These are phyloP conservation scores for Curvularia sp. DNA, from an alignment of 2,329 filamentous ascomycete genomes.

Conservation along the genomic window DNA sequence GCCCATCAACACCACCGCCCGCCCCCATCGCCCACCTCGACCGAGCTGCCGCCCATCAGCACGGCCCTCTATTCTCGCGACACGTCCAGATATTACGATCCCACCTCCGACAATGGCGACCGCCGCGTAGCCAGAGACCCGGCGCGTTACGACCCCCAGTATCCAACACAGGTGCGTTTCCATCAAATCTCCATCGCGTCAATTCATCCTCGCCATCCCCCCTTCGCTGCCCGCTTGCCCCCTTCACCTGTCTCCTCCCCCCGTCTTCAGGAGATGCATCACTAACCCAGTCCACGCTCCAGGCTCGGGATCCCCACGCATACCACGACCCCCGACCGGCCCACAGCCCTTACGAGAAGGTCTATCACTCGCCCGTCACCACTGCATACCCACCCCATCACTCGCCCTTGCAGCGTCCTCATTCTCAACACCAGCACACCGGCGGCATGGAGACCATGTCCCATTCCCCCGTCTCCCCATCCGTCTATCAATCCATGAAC, in stretches of 20 bases:
- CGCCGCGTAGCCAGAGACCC: conserved; percentile 39
- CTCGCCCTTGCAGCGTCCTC: conserved; percentile 49
- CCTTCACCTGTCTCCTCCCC: neutral
- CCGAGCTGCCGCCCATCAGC: conserved; percentile 51
- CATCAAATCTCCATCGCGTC: conserved; percentile 9
- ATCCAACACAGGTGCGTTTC: conserved; percentile 41
- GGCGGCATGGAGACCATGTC: conserved; percentile 47
- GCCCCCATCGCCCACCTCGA: conserved; percentile 42
- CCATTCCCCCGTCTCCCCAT: conserved; percentile 50
- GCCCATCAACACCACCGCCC: conserved; percentile 29
- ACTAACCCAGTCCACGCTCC: conserved; percentile 32
- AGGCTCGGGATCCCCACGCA: conserved; percentile 46
- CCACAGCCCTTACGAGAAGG: conserved; percentile 46
- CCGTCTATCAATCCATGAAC: conserved; percentile 42
- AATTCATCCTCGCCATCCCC: conserved; percentile 2
- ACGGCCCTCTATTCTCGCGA: conserved; percentile 51
- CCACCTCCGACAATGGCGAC: conserved; percentile 55
- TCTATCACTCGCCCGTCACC: conserved; percentile 49
- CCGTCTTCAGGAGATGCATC: conserved; percentile 16
- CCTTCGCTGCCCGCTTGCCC: neutral
- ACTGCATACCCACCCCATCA: conserved; percentile 37
- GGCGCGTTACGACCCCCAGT: conserved; percentile 45
- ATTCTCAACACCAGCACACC: conserved; percentile 43
- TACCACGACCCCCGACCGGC: conserved; percentile 43
- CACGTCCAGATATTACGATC: conserved; percentile 58